Evolutionary conservation across 208 protist species (phyloP).

Genomic region (Kentomonas sorsogonicus): DNA sequence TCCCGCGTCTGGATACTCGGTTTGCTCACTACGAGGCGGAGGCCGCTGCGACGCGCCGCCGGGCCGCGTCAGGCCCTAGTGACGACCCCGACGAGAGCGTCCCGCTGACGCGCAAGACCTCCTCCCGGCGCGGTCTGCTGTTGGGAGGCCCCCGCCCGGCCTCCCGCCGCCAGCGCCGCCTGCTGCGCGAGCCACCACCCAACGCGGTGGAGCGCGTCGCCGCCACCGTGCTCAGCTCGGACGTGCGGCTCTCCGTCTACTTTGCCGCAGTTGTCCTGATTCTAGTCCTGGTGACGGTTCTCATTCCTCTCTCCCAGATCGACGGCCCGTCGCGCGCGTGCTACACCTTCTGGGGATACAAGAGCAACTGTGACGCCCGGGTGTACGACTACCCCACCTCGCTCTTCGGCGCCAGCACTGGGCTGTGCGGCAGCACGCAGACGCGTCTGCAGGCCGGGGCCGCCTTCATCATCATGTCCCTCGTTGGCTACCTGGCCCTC

Average conservation of each 20-base stretch:
- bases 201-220: constrained; percentile 31
- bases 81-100: too few species aligned
- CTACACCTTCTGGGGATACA: constrained; percentile 79
- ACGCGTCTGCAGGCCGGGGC: constrained; percentile 39
- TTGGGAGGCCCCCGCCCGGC: too few species aligned
- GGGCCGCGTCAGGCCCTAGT: too few species aligned
- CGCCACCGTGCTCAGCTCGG: constrained; percentile 31
- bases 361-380: constrained; percentile 46
- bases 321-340: constrained; percentile 29
- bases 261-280: constrained; percentile 24
- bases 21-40: constrained; percentile 23
- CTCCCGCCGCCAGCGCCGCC: too few species aligned
- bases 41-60: constrained; percentile 1
- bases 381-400: constrained; percentile 34
- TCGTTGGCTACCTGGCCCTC: constrained; percentile 33
- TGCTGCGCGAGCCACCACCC: constrained; percentile 21
- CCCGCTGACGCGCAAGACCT: too few species aligned
- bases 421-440: constrained; percentile 21
- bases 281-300: constrained; percentile 34
- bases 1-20: constrained; percentile 38
- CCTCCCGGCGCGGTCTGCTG: too few species aligned
- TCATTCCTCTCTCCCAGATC: constrained; percentile 48
- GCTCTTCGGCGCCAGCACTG: constrained; percentile 23
- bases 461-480: constrained; percentile 53
- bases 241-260: constrained; percentile 31